Conservation (phyloP, 106 monocot species). For the Acorus calamus region DNA sequence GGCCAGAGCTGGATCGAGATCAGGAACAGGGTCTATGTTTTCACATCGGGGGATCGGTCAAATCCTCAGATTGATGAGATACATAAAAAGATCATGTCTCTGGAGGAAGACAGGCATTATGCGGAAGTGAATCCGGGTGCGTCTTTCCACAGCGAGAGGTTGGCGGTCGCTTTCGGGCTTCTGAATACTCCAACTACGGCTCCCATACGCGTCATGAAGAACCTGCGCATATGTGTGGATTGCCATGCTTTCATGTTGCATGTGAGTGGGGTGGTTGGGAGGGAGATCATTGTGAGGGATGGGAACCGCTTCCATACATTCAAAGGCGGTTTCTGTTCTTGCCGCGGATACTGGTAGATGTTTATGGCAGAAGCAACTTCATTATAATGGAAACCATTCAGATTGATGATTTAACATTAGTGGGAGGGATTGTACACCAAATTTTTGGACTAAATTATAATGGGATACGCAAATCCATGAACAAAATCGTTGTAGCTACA, state of each 20-base stretch:
- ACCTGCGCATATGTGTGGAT: conserved; percentile 21
- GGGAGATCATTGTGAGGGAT: conserved; percentile 24
- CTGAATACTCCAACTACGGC: conserved; percentile 8
- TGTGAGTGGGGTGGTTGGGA: conserved; percentile 6
- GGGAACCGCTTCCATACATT: conserved; percentile 22
- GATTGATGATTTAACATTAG: too few relatives aligned
- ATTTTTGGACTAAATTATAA: too few relatives aligned
- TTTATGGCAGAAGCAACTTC: too few relatives aligned
- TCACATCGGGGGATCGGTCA: conserved; percentile 10
- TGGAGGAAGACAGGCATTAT: conserved; percentile 7
- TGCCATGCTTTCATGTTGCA: conserved; percentile 22
- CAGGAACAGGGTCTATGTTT: conserved; percentile 8
- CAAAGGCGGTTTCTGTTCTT: conserved; percentile 17
- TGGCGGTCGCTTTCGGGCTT: conserved; percentile 24
- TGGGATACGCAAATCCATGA: too few relatives aligned
- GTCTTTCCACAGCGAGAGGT: conserved; percentile 18
- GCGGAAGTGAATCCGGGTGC: neutral
- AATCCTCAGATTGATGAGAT: conserved; percentile 7
- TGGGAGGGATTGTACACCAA: too few relatives aligned
- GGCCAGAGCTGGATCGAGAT: conserved; percentile 57
- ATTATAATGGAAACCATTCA: too few relatives aligned
- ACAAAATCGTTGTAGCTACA: too few relatives aligned
- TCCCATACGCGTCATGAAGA: conserved; percentile 27
- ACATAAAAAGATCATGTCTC: conserved; percentile 6
- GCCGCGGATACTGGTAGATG: conserved; percentile 18